These are phyloP conservation scores for Colletotrichum tofieldiae DNA, from an alignment of 2,329 filamentous ascomycete genomes.

Conservation along the genomic window DNA sequence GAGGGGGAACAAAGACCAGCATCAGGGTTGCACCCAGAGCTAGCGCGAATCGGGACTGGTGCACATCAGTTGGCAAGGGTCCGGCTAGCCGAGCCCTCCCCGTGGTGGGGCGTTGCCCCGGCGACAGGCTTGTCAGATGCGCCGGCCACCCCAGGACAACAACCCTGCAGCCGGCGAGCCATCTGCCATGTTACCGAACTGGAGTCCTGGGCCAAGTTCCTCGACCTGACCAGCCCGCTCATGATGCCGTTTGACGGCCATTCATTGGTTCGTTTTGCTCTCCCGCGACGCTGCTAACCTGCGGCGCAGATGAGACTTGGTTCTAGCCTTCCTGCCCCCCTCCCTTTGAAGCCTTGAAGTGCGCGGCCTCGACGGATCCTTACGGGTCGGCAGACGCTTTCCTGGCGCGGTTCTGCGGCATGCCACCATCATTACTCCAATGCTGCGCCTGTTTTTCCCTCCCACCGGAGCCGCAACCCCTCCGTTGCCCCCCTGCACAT, in stretches of 20 bases:
- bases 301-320: constrained; percentile 23
- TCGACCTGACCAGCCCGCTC: neutral
- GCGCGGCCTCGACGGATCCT: constrained; percentile 7
- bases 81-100: neutral
- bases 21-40: neutral
- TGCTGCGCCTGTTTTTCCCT: neutral
- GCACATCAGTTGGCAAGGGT: constrained; percentile 11
- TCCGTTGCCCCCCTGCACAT: constrained; percentile 27
- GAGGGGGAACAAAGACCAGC: constrained; percentile 21
- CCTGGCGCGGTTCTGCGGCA: neutral
- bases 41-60: neutral
- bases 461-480: neutral
- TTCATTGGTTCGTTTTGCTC: constrained; percentile 8
- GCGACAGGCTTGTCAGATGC: constrained; percentile 17
- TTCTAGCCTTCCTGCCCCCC: constrained; percentile 14
- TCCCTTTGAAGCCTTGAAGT: constrained; percentile 8
- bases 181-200: neutral
- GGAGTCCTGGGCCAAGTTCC: constrained; percentile 3
- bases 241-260: constrained; percentile 25
- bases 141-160: constrained; percentile 27
- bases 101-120: constrained; percentile 19
- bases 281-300: neutral
- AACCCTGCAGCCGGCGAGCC: constrained; percentile 1
- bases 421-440: neutral
- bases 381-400: neutral